phyloP scores from a whole-genome alignment of 2,329 filamentous ascomycete species.

The Aspergillus melleus region DNA sequence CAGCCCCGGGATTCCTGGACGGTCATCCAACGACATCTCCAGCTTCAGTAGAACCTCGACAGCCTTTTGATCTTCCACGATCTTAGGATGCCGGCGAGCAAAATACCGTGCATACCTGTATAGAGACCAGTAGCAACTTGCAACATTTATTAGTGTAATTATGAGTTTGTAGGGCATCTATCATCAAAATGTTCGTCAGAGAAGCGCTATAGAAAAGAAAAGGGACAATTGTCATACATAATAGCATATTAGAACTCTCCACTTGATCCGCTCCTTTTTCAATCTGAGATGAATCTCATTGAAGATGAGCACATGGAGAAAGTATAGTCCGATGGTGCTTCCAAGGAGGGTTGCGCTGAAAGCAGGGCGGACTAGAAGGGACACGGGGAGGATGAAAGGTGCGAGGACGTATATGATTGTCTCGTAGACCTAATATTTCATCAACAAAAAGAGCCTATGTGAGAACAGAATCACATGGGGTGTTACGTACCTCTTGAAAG shows the following conservation, averaged over 20 bases:
- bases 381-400: conserved; percentile 49
- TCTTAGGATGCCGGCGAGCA: conserved; percentile 48
- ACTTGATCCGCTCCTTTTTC: conserved; percentile 46
- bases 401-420: conserved; percentile 49
- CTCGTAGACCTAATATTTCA: conserved; percentile 43
- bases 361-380: conserved; percentile 43
- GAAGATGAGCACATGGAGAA: conserved; percentile 48
- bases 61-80: conserved; percentile 50
- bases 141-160: conserved; percentile 48
- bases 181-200: no score
- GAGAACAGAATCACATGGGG: not conserved
- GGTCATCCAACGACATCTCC: conserved; percentile 11
- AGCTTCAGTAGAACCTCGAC: conserved; percentile 31
- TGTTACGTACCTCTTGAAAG: conserved; percentile 42
- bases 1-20: not conserved
- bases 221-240: conserved; percentile 27
- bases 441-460: conserved; percentile 6
- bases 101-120: conserved; percentile 51
- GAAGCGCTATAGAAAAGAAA: no score
- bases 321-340: conserved; percentile 43
- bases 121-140: conserved; percentile 42
- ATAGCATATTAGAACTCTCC: conserved; percentile 40
- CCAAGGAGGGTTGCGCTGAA: conserved; percentile 43
- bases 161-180: conserved; percentile 45
- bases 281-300: conserved; percentile 50